Conservation (phyloP, 169 alveolate species). For the Eimeria brunetti region DNA sequence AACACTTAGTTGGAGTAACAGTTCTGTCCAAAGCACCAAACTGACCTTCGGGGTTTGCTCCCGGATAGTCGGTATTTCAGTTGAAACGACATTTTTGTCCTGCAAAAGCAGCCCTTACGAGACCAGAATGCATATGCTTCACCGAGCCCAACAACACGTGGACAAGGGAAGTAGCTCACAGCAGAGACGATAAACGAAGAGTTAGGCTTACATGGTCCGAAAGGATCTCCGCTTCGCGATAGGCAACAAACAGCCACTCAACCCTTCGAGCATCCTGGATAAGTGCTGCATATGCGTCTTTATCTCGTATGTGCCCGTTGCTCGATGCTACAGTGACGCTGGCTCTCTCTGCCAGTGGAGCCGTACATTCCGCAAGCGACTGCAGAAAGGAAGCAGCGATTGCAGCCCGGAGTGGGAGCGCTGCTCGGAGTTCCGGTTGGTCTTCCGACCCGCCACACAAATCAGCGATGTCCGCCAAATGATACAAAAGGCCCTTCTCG, state of each 20-base stretch:
- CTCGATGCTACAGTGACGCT: neutral
- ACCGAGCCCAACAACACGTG: neutral
- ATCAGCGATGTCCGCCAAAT: slow-evolving; percentile 27
- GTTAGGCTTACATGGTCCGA: neutral
- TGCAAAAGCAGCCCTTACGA: neutral
- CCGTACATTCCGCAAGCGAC: slow-evolving; percentile 33
- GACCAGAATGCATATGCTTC: neutral
- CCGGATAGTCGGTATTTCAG: neutral
- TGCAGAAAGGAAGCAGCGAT: slow-evolving; percentile 30
- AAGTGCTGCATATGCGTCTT: slow-evolving; percentile 12
- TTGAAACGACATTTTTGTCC: neutral
- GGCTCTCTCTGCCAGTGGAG: slow-evolving; percentile 19
- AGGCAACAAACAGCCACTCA: slow-evolving; percentile 65
- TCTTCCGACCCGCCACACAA: slow-evolving; percentile 28
- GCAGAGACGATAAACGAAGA: neutral
- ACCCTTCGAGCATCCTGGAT: slow-evolving; percentile 33
- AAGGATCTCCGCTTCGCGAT: slow-evolving; percentile 24
- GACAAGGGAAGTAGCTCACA: neutral
- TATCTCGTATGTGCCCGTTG: neutral
- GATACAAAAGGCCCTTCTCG: slow-evolving; percentile 15
- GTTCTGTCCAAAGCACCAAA: neutral
- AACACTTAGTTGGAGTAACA: too few relatives aligned
- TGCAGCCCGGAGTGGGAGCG: slow-evolving; percentile 51
- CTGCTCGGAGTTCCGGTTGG: slow-evolving; percentile 33
- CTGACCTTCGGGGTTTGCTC: neutral